phyloP scores from a whole-genome alignment of 2,329 filamentous ascomycete genomes.

The Sarocladiaceae sp. region DNA sequence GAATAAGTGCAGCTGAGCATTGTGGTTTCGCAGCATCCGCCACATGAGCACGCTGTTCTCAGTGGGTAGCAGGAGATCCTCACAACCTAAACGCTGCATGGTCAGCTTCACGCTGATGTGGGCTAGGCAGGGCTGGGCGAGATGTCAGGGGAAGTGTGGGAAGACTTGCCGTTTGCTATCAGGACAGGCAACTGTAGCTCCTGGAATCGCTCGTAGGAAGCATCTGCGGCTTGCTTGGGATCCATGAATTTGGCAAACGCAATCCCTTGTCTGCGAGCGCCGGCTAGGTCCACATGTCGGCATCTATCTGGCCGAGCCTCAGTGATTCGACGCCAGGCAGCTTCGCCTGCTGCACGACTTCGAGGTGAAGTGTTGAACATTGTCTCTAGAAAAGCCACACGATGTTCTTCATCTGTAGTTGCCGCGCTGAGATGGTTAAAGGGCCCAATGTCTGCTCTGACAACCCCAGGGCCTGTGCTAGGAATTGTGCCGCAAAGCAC shows the following conservation, averaged over 20 bases:
- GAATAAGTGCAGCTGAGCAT: slow-evolving; percentile 26
- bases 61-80: slow-evolving; percentile 28
- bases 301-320: slow-evolving; percentile 19
- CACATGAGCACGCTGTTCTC: slow-evolving; percentile 32
- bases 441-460: slow-evolving; percentile 21
- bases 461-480: slow-evolving; percentile 29
- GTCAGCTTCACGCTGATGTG: too few species aligned
- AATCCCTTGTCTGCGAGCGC: slow-evolving; percentile 22
- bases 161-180: slow-evolving; percentile 30
- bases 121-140: neutral
- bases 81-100: slow-evolving; percentile 18
- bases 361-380: slow-evolving; percentile 27
- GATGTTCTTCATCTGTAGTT: slow-evolving; percentile 24
- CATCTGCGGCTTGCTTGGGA: slow-evolving; percentile 23
- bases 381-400: slow-evolving; percentile 24
- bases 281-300: slow-evolving; percentile 19
- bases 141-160: slow-evolving; percentile 1
- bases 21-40: slow-evolving; percentile 24
- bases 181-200: slow-evolving; percentile 29
- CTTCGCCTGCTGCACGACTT: slow-evolving; percentile 25
- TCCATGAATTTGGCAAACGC: slow-evolving; percentile 31
- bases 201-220: slow-evolving; percentile 25
- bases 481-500: slow-evolving; percentile 39
- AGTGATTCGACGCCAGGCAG: slow-evolving; percentile 28
- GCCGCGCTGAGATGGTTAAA: slow-evolving; percentile 28